Conservation (phyloP, 441 rosid genomes). For the Populus tomentosa region DNA sequence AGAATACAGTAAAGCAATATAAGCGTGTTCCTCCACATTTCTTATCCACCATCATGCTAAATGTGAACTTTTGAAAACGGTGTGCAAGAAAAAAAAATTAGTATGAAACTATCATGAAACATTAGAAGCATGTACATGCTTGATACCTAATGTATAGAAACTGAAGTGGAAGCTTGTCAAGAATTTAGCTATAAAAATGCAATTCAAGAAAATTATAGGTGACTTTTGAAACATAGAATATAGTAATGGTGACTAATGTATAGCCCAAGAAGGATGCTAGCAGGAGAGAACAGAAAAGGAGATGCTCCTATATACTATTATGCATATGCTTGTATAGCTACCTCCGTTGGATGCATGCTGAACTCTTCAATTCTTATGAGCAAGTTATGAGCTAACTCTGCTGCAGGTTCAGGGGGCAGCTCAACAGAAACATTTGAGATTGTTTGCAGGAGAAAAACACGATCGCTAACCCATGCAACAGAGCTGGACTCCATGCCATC, state of each 20-base stretch:
- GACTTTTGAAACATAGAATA: neutral
- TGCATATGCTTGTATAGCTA: conserved; percentile 22
- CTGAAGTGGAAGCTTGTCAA: neutral
- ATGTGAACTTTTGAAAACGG: neutral
- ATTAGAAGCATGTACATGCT: neutral
- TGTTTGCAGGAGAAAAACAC: conserved; percentile 90
- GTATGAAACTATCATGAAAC: neutral
- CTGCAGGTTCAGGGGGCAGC: conserved; percentile 82
- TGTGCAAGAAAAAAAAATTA: neutral
- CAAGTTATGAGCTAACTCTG: conserved; percentile 84
- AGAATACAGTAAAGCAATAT: neutral
- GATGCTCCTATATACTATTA: neutral
- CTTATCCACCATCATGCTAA: neutral
- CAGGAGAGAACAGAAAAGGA: conserved; percentile 1
- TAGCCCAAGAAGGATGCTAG: neutral
- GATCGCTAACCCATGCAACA: conserved; percentile 87
- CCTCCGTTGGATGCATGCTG: conserved; percentile 93
- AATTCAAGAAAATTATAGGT: neutral
- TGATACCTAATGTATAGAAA: neutral
- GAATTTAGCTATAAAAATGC: neutral
- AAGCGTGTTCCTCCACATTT: neutral
- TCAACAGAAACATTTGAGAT: conserved; percentile 86
- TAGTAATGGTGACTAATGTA: neutral
- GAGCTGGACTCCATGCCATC: conserved; percentile 44
- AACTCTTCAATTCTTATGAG: conserved; percentile 78